Conservation (phyloP, 2,329 filamentous ascomycete species). For the Piedraia hortae region DNA sequence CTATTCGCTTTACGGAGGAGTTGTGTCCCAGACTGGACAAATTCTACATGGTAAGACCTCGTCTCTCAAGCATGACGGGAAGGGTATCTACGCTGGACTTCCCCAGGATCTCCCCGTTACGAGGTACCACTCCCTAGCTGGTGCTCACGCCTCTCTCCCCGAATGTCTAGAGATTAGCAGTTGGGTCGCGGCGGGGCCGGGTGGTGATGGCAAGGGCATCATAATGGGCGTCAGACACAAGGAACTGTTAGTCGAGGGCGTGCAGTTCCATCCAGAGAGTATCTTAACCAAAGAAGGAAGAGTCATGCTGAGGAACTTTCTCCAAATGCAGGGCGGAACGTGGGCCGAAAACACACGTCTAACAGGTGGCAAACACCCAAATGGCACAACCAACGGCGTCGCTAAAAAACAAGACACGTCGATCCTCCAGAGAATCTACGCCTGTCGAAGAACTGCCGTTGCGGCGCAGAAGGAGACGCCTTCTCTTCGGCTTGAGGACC, state of each 20-base stretch:
- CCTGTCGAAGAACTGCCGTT: constrained; percentile 47
- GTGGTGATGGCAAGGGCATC: constrained; percentile 52
- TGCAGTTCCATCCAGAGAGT: constrained; percentile 94
- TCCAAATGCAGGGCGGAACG: constrained; percentile 65
- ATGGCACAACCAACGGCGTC: not conserved
- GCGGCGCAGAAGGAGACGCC: constrained; percentile 59
- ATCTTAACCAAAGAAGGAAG: constrained; percentile 78
- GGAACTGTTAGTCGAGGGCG: constrained; percentile 70
- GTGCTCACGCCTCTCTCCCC: constrained; percentile 66
- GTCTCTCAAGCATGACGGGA: constrained; percentile 60
- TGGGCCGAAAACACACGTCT: constrained; percentile 56
- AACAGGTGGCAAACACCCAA: constrained; percentile 1
- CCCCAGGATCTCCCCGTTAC: constrained; percentile 64
- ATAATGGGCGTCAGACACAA: constrained; percentile 97
- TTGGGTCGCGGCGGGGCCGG: constrained; percentile 50
- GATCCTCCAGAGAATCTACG: constrained; percentile 78
- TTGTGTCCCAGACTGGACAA: constrained; percentile 77
- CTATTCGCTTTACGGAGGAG: constrained; percentile 73
- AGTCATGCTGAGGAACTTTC: constrained; percentile 75
- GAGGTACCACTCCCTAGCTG: constrained; percentile 84
- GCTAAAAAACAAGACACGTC: constrained; percentile 51
- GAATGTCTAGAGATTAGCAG: constrained; percentile 70
- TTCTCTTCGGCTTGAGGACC: constrained; percentile 54
- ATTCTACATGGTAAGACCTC: constrained; percentile 96
- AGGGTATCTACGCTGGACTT: constrained; percentile 72